Evolutionary conservation across 106 monocot species (phyloP).

Genomic region (Triglochin maritima): DNA sequence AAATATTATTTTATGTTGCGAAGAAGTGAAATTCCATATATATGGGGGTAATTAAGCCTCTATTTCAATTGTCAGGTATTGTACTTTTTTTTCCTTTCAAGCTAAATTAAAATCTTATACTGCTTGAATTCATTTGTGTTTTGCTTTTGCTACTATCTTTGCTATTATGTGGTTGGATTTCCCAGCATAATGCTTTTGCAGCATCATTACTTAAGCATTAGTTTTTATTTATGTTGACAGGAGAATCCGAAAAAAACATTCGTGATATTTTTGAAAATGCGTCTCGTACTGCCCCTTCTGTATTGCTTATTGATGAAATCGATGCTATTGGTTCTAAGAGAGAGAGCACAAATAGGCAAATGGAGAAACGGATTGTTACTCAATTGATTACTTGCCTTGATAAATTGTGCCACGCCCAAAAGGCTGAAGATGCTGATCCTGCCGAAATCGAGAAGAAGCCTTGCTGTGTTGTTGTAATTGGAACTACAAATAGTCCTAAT

Average conservation of each 20-base stretch:
- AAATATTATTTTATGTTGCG: too few relatives aligned
- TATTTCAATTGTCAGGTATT: neutral
- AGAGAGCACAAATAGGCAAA: slow-evolving; percentile 77
- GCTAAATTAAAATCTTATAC: neutral
- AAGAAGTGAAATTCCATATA: too few relatives aligned
- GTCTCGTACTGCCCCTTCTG: slow-evolving; percentile 75
- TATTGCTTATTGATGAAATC: slow-evolving; percentile 94
- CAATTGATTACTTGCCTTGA: slow-evolving; percentile 99
- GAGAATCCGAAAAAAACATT: slow-evolving; percentile 90
- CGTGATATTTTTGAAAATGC: slow-evolving; percentile 82
- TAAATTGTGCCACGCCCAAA: slow-evolving; percentile 53
- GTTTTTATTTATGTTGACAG: slow-evolving; percentile 20
- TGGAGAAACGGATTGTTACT: slow-evolving; percentile 92
- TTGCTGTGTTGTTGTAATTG: slow-evolving; percentile 91
- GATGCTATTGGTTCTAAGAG: slow-evolving; percentile 98
- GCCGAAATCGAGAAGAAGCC: slow-evolving; percentile 41
- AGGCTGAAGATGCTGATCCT: slow-evolving; percentile 16
- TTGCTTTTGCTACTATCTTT: neutral
- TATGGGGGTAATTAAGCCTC: neutral
- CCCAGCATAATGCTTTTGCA: neutral
- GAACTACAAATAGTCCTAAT: slow-evolving; percentile 96
- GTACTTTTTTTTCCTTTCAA: neutral
- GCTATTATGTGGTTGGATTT: neutral
- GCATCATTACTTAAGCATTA: neutral
- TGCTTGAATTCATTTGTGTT: neutral